Evolutionary conservation across 768 basidiomycete species (phyloP), one percentile per base, ranked within the genome.

Genomic region (Agaricus blazei): DNA sequence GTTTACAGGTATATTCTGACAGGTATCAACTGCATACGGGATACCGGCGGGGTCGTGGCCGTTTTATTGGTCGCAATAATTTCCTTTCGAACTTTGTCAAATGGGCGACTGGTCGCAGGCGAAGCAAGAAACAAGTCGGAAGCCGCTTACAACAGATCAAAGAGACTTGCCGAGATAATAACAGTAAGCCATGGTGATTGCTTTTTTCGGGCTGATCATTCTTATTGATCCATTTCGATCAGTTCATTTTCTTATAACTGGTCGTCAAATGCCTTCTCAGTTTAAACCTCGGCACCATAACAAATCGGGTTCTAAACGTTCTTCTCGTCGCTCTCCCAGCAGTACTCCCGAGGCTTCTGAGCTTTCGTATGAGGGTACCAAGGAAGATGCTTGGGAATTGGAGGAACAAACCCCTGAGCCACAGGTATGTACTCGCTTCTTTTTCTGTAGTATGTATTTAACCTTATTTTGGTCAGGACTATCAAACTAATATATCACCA

Each of bases 11-110:
- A 43, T 90, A 89, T 63, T 76, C 79, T 47, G 84, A 84, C 28
- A 80, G 82, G 15, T 81, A 85, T 59, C 80, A 81, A 37, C 75
- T 83, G 62, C 79, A 83, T 62, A 82, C 82, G 50, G 75, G 81
- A 56, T 75, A 80, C 28, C 76, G 87, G 19, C 19, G 19, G 9
- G 85, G 84, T 31, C 76, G 87, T 12, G 85, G 84, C 11, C 80
- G 88, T 52, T 88, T 84, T 65, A 88, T 88, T 41, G 82, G 85
- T 77, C 79, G 88, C 53, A 90, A 90, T 68, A 78, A 83, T 42
- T 90, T 88, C 70, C 84, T 89, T 57, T 87, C 88, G 53, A 83
- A 89, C 57, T 83, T 85, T 65, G 88, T 90, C 62, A 81, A 75
- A 63, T 72, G 73, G 34, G 73, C 72, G 43, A 90, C 88, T 1